Conservation (phyloP, 306 rosid genomes). For the Lathyrus sativus region DNA sequence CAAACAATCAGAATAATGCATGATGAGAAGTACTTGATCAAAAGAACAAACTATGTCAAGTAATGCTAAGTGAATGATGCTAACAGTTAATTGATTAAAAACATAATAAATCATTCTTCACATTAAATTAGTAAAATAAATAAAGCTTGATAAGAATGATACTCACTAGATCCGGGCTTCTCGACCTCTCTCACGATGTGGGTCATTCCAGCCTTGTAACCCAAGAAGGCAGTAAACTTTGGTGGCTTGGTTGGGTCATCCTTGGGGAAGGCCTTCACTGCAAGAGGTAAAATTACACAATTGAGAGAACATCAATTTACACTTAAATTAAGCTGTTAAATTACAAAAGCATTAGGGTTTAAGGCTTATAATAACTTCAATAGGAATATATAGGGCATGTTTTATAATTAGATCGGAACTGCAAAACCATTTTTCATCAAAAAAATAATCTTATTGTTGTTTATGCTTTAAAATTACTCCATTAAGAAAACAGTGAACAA, state of each 20-base stretch:
- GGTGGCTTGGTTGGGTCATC: conserved; percentile 74
- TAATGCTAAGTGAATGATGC: not conserved
- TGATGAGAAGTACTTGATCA: no score
- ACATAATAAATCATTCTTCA: not conserved
- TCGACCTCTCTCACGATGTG: conserved; percentile 88
- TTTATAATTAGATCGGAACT: not conserved
- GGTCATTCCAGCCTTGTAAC: conserved; percentile 93
- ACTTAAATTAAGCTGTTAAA: not conserved
- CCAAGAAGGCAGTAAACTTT: conserved; percentile 71
- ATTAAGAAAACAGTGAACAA: not conserved
- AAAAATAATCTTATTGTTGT: not conserved
- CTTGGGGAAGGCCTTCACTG: conserved; percentile 93
- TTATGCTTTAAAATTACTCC: not conserved
- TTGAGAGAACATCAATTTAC: no score
- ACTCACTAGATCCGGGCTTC: conserved; percentile 82
- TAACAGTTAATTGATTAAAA: no score
- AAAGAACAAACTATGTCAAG: no score
- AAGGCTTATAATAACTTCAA: not conserved
- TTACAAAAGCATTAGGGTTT: not conserved
- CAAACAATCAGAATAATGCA: not conserved
- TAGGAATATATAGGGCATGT: not conserved
- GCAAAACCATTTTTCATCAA: not conserved
- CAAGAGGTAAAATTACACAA: not conserved
- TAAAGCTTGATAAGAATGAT: not conserved
- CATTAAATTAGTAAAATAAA: no score